phyloP scores from a whole-genome alignment of 2,329 filamentous ascomycete species.

The Orbilia ellipsospora region DNA sequence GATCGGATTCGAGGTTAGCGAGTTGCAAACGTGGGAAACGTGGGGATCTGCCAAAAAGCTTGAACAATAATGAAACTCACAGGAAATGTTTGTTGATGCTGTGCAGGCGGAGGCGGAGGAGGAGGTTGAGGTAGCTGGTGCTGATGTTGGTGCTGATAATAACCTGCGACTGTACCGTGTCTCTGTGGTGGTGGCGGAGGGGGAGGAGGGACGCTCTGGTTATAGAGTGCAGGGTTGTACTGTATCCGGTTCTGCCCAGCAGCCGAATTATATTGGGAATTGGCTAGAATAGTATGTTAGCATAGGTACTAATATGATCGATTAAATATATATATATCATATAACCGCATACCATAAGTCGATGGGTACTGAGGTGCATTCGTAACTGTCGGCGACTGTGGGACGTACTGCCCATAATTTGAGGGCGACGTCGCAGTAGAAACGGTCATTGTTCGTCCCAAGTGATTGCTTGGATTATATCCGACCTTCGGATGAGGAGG shows the following conservation, averaged over 20 bases:
- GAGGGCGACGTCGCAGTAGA: constrained; percentile 40
- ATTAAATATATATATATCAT: neutral
- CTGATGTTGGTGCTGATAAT: constrained; percentile 28
- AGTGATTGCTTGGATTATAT: constrained; percentile 45
- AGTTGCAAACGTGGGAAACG: constrained; percentile 6
- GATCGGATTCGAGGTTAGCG: constrained; percentile 10
- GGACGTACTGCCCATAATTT: constrained; percentile 39
- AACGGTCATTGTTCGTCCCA: constrained; percentile 49
- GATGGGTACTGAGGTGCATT: constrained; percentile 44
- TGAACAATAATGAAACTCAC: constrained; percentile 10
- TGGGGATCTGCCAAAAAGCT: constrained; percentile 4
- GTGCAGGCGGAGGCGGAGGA: constrained; percentile 43
- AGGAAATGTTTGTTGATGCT: constrained; percentile 44
- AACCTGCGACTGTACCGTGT: constrained; percentile 42
- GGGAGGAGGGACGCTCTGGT: constrained; percentile 41
- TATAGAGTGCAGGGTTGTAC: constrained; percentile 49
- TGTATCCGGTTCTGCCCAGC: constrained; percentile 35
- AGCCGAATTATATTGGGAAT: constrained; percentile 49
- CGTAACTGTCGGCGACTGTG: constrained; percentile 48
- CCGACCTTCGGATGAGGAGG: constrained; percentile 48
- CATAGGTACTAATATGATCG: too few relatives aligned
- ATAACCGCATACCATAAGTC: constrained; percentile 34
- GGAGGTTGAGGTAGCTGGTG: constrained; percentile 43
- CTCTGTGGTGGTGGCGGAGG: constrained; percentile 48
- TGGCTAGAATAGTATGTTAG: constrained; percentile 20